Evolutionary conservation across 2,329 filamentous ascomycete species (phyloP).

Genomic region (Talaromyces sp.): DNA sequence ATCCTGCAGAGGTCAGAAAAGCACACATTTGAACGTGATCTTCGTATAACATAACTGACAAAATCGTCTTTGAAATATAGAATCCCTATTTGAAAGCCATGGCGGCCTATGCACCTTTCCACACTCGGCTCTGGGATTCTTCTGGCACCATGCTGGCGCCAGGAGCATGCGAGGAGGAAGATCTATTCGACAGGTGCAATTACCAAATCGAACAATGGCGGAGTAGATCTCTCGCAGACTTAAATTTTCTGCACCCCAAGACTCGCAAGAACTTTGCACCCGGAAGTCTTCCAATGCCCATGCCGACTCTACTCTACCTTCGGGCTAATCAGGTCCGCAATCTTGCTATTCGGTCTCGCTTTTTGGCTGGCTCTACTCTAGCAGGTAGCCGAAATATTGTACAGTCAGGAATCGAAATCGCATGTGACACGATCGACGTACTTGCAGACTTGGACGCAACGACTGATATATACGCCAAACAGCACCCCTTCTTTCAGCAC

Average conservation of each 20-base stretch:
- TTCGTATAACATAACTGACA: background rate
- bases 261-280: background rate
- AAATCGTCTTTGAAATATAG: background rate
- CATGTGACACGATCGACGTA: background rate
- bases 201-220: conserved; percentile 5
- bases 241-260: background rate
- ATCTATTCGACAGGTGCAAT: background rate
- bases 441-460: background rate
- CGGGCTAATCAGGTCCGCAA: background rate
- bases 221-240: background rate
- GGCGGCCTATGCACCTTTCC: background rate
- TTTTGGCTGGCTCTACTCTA: background rate
- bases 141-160: background rate
- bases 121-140: background rate
- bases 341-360: background rate
- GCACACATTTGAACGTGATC: background rate
- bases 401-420: background rate
- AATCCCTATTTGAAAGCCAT: conserved; percentile 4
- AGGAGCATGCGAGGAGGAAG: conserved; percentile 3
- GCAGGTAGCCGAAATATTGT: background rate
- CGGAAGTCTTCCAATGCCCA: background rate
- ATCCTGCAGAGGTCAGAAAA: background rate
- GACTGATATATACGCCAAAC: conserved; percentile 2
- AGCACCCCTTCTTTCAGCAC: conserved; percentile 1
- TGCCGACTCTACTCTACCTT: conserved; percentile 1